Evolutionary conservation across 768 basidiomycete genomes (phyloP), one percentile per base, ranked within the genome.

Genomic region (Hydnum rufescens): DNA sequence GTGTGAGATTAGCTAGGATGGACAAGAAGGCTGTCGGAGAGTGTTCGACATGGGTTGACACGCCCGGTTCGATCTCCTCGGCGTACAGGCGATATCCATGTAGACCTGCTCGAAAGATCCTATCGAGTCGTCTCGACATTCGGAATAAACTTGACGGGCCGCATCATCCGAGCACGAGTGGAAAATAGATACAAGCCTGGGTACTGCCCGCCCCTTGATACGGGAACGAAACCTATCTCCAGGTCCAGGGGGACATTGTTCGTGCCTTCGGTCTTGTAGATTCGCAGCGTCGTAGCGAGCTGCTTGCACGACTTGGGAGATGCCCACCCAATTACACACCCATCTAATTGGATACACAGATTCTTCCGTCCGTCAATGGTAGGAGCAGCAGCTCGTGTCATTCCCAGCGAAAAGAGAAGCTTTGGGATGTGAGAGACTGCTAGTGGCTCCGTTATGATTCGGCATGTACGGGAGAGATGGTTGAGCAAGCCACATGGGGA

Each of bases 31-130:
- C 92, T 4, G 95, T 96, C 3, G 95, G 87, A 36, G 84, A 73
- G 60, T 88, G 81, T 67, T 99, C 95, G 39, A 95, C 82, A 65
- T 99, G 95, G 0, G 85, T 84, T 19, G 88, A 82, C 4, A 84
- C 70, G 16, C 73, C 77, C 52, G 68, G 64, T 52, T 74, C 71
- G 53, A 96, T 80, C 65, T 95, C 95, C 58, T 81, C 80, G 80
- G 80, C 51, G 77, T 85, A 60, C 86, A 81, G 2, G 95, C 93
- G 62, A 99, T 86, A 62, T 99, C 87, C 88, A 97, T 89, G 64
- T 97, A 99, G 3, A 96, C 95, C 67, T 99, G 95, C 65, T 99
- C 95, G 60, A 99, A 99, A 4, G 93, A 75, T 2, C 95, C 95
- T 52, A 97, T 73, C 63, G 85, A 84, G 64, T 99, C 95, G 56